Conservation (phyloP, 371 early-diverging fungal genomes). For the Syncephalastrum racemosum region DNA sequence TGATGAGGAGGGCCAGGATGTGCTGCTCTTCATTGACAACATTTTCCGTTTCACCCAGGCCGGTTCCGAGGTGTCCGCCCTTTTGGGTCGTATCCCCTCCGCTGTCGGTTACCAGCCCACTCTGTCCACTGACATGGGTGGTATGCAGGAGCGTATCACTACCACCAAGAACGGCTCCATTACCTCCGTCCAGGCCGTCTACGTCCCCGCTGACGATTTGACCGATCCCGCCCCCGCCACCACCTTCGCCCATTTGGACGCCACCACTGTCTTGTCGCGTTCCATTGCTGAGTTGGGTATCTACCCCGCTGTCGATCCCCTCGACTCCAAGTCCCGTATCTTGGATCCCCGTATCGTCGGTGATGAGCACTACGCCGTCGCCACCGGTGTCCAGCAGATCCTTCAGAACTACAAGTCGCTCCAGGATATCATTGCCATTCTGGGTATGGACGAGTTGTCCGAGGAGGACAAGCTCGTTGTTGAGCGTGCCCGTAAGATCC, state of each 20-base stretch:
- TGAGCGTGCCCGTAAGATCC: constrained; percentile 90
- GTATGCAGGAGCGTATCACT: constrained; percentile 99
- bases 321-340: constrained; percentile 98
- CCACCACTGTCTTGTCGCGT: constrained; percentile 98
- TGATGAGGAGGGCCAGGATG: constrained; percentile 98
- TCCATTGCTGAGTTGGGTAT: constrained; percentile 98
- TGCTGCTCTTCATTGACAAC: constrained; percentile 99
- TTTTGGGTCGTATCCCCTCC: constrained; percentile 98
- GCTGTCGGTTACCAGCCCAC: constrained; percentile 99
- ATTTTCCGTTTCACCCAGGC: constrained; percentile 98
- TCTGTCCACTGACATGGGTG: constrained; percentile 94
- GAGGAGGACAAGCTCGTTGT: constrained; percentile 96
- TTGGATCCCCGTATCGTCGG: constrained; percentile 96
- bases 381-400: constrained; percentile 92
- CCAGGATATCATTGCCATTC: constrained; percentile 96
- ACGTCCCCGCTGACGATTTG: constrained; percentile 99
- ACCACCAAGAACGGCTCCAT: constrained; percentile 99
- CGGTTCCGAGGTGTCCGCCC: constrained; percentile 95
- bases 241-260: constrained; percentile 98
- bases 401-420: constrained; percentile 96
- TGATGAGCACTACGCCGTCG: constrained; percentile 90
- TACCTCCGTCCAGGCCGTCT: constrained; percentile 97
- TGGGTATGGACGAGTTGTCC: constrained; percentile 95
- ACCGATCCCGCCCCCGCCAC: constrained; percentile 99
- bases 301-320: constrained; percentile 99